Evolutionary conservation across 805 yeast genomes (phyloP).

Genomic region (Suhomyces kilbournensis): DNA sequence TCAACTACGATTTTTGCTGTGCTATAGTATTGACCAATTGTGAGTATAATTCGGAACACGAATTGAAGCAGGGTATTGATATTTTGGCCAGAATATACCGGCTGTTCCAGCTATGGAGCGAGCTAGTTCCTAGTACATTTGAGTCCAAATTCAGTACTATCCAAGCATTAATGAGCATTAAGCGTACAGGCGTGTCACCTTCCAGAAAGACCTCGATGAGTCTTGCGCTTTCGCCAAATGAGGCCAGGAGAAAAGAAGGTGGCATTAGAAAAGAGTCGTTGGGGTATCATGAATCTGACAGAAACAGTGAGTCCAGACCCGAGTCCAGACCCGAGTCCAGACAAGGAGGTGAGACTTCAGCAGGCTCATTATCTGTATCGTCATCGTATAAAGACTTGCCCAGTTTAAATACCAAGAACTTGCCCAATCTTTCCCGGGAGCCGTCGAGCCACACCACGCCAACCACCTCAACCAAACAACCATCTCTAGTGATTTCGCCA

Average conservation of each 20-base stretch:
- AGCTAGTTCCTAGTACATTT: conserved; percentile 35
- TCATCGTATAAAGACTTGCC: neutral
- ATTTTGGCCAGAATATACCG: neutral
- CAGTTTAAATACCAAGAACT: neutral
- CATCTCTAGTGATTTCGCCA: neutral
- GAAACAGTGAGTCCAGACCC: neutral
- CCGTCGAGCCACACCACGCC: neutral
- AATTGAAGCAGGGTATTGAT: conserved; percentile 11
- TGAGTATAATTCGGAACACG: conserved; percentile 9
- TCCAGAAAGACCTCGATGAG: neutral
- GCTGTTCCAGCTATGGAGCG: conserved; percentile 31
- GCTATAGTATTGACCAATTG: conserved; percentile 12
- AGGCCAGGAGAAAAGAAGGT: neutral
- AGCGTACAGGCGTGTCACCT: neutral
- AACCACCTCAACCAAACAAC: neutral
- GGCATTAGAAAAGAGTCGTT: neutral
- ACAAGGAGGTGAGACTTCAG: neutral
- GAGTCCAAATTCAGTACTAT: conserved; percentile 34
- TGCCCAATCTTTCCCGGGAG: neutral
- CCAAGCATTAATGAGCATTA: conserved; percentile 24
- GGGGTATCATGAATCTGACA: neutral
- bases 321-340: neutral
- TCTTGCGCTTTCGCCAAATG: neutral
- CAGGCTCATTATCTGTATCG: neutral
- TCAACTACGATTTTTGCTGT: conserved; percentile 19